Evolutionary conservation across 2,329 filamentous ascomycete genomes (phyloP).

Genomic region (Cladobotryum mycophilum): DNA sequence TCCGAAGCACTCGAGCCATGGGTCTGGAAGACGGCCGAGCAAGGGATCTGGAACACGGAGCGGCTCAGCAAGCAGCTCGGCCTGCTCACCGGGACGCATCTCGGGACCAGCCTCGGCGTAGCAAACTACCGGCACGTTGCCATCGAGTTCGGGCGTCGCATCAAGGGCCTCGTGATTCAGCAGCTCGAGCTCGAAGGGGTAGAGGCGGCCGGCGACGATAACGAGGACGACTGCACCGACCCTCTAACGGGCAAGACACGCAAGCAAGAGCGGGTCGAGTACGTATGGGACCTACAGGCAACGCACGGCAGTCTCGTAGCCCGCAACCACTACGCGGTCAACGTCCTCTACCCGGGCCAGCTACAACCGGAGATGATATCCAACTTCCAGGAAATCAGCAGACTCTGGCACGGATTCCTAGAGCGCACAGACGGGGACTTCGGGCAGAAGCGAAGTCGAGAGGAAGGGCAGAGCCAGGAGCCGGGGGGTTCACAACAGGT

Average conservation of each 20-base stretch:
- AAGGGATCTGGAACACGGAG: slow-evolving; percentile 2
- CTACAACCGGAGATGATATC: too few relatives aligned
- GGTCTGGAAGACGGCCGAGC: background rate
- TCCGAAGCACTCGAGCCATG: background rate
- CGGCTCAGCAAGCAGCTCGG: too few relatives aligned
- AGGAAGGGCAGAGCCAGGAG: too few relatives aligned
- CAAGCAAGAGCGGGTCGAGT: slow-evolving; percentile 3
- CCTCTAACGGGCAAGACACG: slow-evolving; percentile 6
- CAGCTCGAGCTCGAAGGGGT: slow-evolving; percentile 5
- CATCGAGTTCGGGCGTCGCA: slow-evolving; percentile 2
- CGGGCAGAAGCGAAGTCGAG: too few relatives aligned
- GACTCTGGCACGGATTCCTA: slow-evolving; percentile 7
- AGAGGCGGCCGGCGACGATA: background rate
- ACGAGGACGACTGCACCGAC: slow-evolving; percentile 4
- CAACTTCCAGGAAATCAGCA: slow-evolving; percentile 4
- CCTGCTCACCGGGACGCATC: background rate
- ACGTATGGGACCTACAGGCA: slow-evolving; percentile 11
- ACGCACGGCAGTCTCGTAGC: slow-evolving; percentile 9
- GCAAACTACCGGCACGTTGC: slow-evolving; percentile 7
- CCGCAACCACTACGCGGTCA: slow-evolving; percentile 6
- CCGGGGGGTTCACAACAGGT: too few relatives aligned
- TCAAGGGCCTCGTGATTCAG: slow-evolving; percentile 1
- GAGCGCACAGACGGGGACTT: too few relatives aligned
- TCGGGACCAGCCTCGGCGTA: slow-evolving; percentile 4
- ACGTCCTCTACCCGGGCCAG: too few relatives aligned